Evolutionary conservation across 2,329 filamentous ascomycete species (phyloP), one percentile per base, ranked within the genome.

Genomic region (Xylaria digitata): DNA sequence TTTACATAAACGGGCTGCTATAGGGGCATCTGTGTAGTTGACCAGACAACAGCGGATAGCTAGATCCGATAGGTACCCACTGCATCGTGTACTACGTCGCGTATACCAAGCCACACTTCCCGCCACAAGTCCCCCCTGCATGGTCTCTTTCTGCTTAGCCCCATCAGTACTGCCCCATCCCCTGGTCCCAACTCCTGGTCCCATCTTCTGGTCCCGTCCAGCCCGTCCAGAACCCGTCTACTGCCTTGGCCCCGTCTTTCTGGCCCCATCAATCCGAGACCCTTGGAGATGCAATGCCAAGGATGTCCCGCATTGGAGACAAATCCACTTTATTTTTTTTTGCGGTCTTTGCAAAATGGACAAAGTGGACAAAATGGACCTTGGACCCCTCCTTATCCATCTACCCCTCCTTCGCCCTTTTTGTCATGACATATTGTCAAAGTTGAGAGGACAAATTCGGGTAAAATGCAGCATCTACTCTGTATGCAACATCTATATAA

Each of bases 231-330:
- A n/a, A n/a, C n/a, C n/a, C n/a, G n/a, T n/a, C n/a, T n/a, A n/a
- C 26, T 26, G 26, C n/a, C 3, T n/a, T 52, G 9, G 34, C 34
- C 34, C 7, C 8, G 34, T 37, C 34, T 9, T 37, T 9, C 34
- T 37, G 2, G 45, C 53, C 61, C 63, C 58, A 62, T 37, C 57
- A 53, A 37, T 21, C 32, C 54, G 23, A 54, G 53, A 61, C 64
- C 64, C 54, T 21, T 53, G 54, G 54, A 58, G n/a, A 49, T 48
- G 58, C 26, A 21, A 52, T 21, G 63, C 54, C 58, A 66, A 58
- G 59, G 50, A 48, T 58, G 64, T 42, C 60, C 64, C 63, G 59
- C 64, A 66, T 59, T 54, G 52, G 56, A 46, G 56, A 52, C 26
- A 7, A 45, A n/a, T 21, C 58, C 58, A 53, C 57, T 66, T 63